Conservation (phyloP, 495 filamentous ascomycete genomes). For the Glarea lozoyensis region DNA sequence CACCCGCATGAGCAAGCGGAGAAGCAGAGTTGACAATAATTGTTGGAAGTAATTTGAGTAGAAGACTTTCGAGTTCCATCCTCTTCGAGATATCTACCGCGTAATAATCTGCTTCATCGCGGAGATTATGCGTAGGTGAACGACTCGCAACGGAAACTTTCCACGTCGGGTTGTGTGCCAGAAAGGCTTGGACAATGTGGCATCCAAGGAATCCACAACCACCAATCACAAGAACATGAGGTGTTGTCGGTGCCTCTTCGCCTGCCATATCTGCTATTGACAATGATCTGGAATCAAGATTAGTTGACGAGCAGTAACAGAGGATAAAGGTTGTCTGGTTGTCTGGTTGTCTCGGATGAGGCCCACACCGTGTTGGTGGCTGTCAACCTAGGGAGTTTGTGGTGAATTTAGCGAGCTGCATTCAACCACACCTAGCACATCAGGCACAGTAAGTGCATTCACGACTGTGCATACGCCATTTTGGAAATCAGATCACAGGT, state of each 20-base stretch:
- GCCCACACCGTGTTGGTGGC: too few species aligned
- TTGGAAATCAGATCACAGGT: too few species aligned
- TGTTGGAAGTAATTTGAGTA: not conserved
- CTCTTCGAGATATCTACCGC: conserved; percentile 59
- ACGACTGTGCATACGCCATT: too few species aligned
- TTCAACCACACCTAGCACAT: too few species aligned
- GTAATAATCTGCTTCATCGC: conserved; percentile 57
- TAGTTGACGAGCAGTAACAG: too few species aligned
- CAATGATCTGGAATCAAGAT: too few species aligned
- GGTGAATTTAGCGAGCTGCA: too few species aligned
- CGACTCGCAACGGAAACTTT: conserved; percentile 75
- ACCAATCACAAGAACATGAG: conserved; percentile 42
- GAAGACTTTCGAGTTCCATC: not conserved
- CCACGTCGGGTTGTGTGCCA: conserved; percentile 41
- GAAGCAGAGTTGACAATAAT: not conserved
- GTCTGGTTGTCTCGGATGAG: too few species aligned
- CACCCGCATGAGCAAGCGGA: not conserved
- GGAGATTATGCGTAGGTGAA: conserved; percentile 60
- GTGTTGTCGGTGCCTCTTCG: not conserved
- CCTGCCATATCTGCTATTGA: not conserved
- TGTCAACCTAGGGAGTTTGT: too few species aligned
- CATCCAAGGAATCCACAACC: conserved; percentile 63
- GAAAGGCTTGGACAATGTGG: conserved; percentile 50
- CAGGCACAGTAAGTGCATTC: too few species aligned
- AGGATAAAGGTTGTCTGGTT: too few species aligned